Evolutionary conservation across 495 filamentous ascomycete species (phyloP).

Genomic region (Symbiotaphrina buchneri): DNA sequence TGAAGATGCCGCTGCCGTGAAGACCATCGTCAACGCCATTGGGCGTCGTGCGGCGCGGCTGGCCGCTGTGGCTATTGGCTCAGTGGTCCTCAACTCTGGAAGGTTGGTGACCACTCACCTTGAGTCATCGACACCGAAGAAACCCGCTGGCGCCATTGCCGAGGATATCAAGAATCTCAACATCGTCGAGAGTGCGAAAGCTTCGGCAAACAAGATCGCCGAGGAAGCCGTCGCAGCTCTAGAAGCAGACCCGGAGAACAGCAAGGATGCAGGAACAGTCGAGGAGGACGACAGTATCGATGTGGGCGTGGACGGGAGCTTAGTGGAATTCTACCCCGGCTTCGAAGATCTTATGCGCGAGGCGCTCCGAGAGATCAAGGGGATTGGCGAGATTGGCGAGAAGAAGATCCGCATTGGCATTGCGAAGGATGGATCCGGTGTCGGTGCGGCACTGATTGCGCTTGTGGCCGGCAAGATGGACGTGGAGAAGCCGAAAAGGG

Average conservation of each 20-base stretch:
- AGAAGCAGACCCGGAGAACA: not conserved
- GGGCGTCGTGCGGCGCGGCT: slow-evolving; percentile 78
- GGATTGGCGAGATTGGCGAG: slow-evolving; percentile 50
- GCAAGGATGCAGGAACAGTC: slow-evolving; percentile 6
- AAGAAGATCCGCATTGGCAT: slow-evolving; percentile 73
- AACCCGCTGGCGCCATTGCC: not conserved
- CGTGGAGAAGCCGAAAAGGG: too few species aligned
- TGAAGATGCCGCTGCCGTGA: slow-evolving; percentile 68
- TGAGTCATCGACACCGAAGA: not conserved
- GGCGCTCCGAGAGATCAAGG: slow-evolving; percentile 42
- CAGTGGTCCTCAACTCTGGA: slow-evolving; percentile 52
- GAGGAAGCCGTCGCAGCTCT: slow-evolving; percentile 1
- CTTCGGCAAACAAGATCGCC: not conserved
- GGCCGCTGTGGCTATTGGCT: slow-evolving; percentile 64
- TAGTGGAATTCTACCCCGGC: slow-evolving; percentile 81
- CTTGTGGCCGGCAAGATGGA: slow-evolving; percentile 37
- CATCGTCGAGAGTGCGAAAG: not conserved
- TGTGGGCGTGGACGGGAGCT: slow-evolving; percentile 71
- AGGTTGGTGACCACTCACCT: slow-evolving; percentile 24
- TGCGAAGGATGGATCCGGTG: slow-evolving; percentile 82
- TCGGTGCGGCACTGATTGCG: slow-evolving; percentile 80
- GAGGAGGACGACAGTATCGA: slow-evolving; percentile 43
- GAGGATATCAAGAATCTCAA: not conserved
- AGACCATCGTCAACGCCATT: slow-evolving; percentile 58
- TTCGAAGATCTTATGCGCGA: slow-evolving; percentile 65